Evolutionary conservation across 2,329 filamentous ascomycete species (phyloP).

Genomic region (Aureobasidium sp.): DNA sequence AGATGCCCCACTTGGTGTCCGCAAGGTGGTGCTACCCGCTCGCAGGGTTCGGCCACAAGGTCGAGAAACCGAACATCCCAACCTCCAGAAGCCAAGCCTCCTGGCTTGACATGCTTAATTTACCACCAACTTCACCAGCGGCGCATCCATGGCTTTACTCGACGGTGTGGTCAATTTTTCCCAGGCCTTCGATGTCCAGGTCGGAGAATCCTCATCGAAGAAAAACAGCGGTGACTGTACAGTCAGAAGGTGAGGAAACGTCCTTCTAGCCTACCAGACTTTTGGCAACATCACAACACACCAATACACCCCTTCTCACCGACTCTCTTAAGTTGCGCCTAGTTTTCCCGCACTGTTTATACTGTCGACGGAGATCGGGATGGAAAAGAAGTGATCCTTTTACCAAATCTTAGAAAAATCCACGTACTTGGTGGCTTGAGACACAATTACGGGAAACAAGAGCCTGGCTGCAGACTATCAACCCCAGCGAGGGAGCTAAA

Average conservation of each 20-base stretch:
- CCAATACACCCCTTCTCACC: conserved; percentile 7
- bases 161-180: not conserved
- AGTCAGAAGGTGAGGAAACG: not conserved
- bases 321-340: not conserved
- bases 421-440: not conserved
- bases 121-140: conserved; percentile 8
- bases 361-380: not conserved
- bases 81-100: conserved; percentile 8
- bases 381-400: not conserved
- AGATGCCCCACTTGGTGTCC: conserved; percentile 10
- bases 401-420: not conserved
- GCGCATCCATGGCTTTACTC: conserved; percentile 10
- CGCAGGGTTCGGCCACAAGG: conserved; percentile 1
- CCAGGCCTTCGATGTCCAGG: not conserved
- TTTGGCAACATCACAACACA: conserved; percentile 1
- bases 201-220: not conserved
- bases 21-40: conserved; percentile 9
- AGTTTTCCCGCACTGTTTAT: not conserved
- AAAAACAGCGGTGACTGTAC: not conserved
- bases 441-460: conserved; percentile 9
- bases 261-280: conserved; percentile 10
- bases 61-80: not conserved
- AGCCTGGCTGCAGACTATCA: conserved; percentile 5
- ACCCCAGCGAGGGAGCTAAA: not conserved
- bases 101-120: conserved; percentile 11